Evolutionary conservation across 177 flowering plant genomes (phyloP).

Genomic region (Vitis hybrid): DNA sequence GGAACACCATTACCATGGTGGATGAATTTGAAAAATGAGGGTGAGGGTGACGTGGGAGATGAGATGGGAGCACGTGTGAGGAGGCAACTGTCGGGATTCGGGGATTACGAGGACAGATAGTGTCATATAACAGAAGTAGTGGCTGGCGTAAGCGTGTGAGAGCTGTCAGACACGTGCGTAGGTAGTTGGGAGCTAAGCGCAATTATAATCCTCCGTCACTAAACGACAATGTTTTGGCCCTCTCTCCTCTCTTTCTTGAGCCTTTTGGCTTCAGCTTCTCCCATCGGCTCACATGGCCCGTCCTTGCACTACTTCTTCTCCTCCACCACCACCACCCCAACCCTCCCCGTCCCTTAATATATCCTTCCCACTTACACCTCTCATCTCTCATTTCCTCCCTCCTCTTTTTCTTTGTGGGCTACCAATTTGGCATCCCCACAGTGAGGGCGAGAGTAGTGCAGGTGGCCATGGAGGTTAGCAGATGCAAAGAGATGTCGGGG

Average conservation of each 20-base stretch:
- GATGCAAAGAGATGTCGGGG: background rate
- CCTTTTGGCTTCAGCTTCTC: background rate
- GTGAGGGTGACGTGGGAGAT: constrained; percentile 10
- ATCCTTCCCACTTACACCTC: constrained; percentile 9
- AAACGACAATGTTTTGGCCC: constrained; percentile 26
- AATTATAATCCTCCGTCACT: background rate
- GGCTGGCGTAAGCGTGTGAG: constrained; percentile 28
- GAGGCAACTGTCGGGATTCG: constrained; percentile 28
- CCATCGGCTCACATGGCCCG: constrained; percentile 36
- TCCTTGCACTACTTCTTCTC: background rate
- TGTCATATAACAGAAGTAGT: constrained; percentile 2
- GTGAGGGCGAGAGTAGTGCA: background rate
- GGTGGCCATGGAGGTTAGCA: background rate
- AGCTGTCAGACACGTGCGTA: constrained; percentile 60
- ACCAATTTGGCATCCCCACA: no score
- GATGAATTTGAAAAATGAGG: no score
- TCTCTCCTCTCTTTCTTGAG: background rate
- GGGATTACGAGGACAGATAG: constrained; percentile 36
- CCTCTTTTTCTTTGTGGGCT: background rate
- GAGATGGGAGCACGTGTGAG: constrained; percentile 25
- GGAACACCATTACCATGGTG: no score
- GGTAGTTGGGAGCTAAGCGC: constrained; percentile 12
- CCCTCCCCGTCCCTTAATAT: background rate
- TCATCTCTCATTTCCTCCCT: background rate
- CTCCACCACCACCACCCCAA: background rate